These are phyloP conservation scores for Penicillium ochrochloron DNA, from an alignment of 495 filamentous ascomycete genomes.

Conservation along the genomic window DNA sequence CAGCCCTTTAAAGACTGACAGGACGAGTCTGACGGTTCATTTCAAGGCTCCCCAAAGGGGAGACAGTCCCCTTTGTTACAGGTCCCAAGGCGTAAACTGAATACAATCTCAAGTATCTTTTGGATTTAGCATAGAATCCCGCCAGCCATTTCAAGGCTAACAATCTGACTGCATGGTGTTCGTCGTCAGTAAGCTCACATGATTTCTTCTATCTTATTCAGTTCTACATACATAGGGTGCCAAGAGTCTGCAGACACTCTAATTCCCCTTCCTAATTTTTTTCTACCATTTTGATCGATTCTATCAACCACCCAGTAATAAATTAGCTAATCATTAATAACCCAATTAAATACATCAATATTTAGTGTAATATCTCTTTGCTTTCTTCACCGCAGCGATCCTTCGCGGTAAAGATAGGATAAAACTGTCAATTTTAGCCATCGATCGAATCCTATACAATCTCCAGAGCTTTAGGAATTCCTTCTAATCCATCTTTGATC, in stretches of 20 bases:
- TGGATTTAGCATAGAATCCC: no score
- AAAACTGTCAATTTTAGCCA: neutral
- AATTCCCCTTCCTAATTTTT: neutral
- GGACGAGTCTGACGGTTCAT: neutral
- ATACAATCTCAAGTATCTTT: no score
- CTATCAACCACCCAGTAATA: neutral
- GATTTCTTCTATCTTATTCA: no score
- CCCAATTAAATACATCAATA: neutral
- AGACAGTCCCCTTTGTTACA: no score
- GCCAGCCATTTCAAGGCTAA: no score
- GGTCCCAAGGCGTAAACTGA: no score
- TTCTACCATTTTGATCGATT: neutral
- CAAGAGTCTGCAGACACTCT: slow-evolving; percentile 5
- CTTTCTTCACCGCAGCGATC: neutral
- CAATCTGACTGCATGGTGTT: no score
- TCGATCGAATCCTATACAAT: neutral
- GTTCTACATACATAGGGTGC: neutral
- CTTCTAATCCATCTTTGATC: neutral
- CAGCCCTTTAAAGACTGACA: neutral
- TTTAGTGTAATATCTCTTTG: neutral
- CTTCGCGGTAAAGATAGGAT: neutral
- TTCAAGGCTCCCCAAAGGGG: no score
- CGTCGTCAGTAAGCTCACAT: no score
- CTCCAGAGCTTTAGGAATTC: neutral
- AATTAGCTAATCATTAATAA: neutral